Percentiles rank a stretch among this genome's conserved stretches.
phyloP scores from a whole-genome alignment of 1,139 yeast genomes.

The Sugiyamaella sp. region DNA sequence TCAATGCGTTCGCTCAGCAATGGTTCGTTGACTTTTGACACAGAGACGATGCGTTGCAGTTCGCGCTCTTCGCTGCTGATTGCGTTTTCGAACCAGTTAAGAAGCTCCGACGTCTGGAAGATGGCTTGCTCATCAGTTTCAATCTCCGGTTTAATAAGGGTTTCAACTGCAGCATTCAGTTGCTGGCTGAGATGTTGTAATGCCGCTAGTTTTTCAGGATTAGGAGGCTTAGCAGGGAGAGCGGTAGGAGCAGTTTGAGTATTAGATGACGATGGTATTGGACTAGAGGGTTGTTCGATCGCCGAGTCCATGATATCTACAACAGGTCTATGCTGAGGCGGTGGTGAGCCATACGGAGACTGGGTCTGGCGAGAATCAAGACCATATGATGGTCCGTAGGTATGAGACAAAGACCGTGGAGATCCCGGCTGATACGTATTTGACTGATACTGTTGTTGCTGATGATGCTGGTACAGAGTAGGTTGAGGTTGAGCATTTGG shows the following conservation, averaged over 20 bases:
- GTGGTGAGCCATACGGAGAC: slow-evolving; percentile 15
- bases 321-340: background rate
- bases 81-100: slow-evolving; percentile 38
- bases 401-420: background rate
- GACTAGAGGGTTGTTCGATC: background rate
- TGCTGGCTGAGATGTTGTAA: slow-evolving; percentile 29
- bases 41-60: slow-evolving; percentile 35
- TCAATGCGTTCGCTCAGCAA: slow-evolving; percentile 39
- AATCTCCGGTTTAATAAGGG: slow-evolving; percentile 34
- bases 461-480: slow-evolving; percentile 13
- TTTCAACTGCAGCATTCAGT: slow-evolving; percentile 24
- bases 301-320: slow-evolving; percentile 15
- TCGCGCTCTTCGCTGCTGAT: slow-evolving; percentile 38
- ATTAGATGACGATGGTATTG: background rate
- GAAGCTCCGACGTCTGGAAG: slow-evolving; percentile 33
- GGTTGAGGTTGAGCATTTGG: background rate
- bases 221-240: slow-evolving; percentile 38
- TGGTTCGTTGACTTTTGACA: slow-evolving; percentile 40
- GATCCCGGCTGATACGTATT: slow-evolving; percentile 1
- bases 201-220: slow-evolving; percentile 43
- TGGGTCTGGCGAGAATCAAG: background rate
- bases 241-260: background rate
- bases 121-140: slow-evolving; percentile 36
- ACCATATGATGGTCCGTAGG: background rate
- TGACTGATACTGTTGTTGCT: slow-evolving; percentile 12